phyloP scores from a whole-genome alignment of 257 asterid species.

The Agastache rugosa region DNA sequence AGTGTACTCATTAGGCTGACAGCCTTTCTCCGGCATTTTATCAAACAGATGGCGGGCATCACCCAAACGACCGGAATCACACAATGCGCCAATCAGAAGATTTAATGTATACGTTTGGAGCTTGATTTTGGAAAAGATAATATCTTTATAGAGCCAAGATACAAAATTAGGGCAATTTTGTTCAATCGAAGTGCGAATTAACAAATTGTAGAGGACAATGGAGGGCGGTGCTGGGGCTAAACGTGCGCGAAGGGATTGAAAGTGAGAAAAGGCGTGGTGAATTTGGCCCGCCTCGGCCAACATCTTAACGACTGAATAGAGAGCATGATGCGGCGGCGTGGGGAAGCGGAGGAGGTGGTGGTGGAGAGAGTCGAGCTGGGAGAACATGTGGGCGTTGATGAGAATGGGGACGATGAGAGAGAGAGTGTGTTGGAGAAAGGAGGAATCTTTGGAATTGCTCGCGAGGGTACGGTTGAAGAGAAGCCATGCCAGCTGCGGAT shows the following conservation, averaged over 20 bases:
- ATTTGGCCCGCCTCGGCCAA: slow-evolving; percentile 58
- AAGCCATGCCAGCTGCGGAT: slow-evolving; percentile 77
- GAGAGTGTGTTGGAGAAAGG: slow-evolving; percentile 41
- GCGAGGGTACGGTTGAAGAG: slow-evolving; percentile 66
- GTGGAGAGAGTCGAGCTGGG: slow-evolving; percentile 67
- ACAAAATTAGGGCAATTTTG: slow-evolving; percentile 39
- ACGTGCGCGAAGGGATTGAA: slow-evolving; percentile 61
- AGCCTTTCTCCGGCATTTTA: slow-evolving; percentile 72
- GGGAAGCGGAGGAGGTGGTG: slow-evolving; percentile 53
- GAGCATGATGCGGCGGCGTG: slow-evolving; percentile 32
- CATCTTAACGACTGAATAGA: slow-evolving; percentile 53
- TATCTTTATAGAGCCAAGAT: slow-evolving; percentile 71
- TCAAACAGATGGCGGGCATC: slow-evolving; percentile 83
- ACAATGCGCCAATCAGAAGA: slow-evolving; percentile 67
- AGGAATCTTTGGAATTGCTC: slow-evolving; percentile 24
- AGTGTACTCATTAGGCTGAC: slow-evolving; percentile 75
- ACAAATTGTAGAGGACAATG: slow-evolving; percentile 64
- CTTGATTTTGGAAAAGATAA: slow-evolving; percentile 63
- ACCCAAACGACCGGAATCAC: slow-evolving; percentile 63
- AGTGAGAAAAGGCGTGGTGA: slow-evolving; percentile 62
- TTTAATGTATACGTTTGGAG: slow-evolving; percentile 77
- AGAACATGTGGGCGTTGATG: slow-evolving; percentile 64
- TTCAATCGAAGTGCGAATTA: slow-evolving; percentile 51
- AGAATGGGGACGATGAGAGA: slow-evolving; percentile 70
- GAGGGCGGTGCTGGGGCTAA: slow-evolving; percentile 56